These are phyloP conservation scores for Aspergillus udagawae DNA, from an alignment of 2,329 filamentous ascomycete species.

Conservation along the genomic window DNA sequence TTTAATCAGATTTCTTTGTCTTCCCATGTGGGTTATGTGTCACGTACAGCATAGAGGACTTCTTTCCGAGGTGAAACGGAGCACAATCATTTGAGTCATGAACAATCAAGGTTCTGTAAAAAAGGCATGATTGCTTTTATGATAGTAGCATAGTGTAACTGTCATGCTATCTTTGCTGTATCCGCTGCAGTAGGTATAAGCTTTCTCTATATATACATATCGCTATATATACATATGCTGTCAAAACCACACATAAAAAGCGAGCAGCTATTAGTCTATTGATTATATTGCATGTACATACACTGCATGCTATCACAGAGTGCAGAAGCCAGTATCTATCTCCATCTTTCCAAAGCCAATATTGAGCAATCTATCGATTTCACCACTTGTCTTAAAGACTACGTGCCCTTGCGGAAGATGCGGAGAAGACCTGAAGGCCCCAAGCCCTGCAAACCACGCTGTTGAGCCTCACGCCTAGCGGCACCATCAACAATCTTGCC, in stretches of 20 bases:
- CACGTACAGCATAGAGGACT: slow-evolving; percentile 25
- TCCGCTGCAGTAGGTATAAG: too few relatives aligned
- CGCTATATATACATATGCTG: background rate
- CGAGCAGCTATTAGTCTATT: background rate
- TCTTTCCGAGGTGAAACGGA: slow-evolving; percentile 16
- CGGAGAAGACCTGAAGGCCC: slow-evolving; percentile 7
- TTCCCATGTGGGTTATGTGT: slow-evolving; percentile 24
- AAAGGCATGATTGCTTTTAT: background rate
- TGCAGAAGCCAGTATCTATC: background rate
- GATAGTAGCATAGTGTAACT: too few relatives aligned
- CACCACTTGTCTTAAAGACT: background rate
- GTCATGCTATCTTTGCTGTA: too few relatives aligned
- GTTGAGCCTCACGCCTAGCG: slow-evolving; percentile 30
- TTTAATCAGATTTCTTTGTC: slow-evolving; percentile 15
- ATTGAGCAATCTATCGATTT: background rate
- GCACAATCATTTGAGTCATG: slow-evolving; percentile 7
- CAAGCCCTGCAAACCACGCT: slow-evolving; percentile 36
- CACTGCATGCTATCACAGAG: background rate
- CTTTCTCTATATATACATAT: background rate
- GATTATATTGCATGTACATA: background rate
- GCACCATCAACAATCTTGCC: slow-evolving; percentile 29
- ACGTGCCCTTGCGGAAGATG: slow-evolving; percentile 3
- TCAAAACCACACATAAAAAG: too few relatives aligned
- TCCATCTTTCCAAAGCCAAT: background rate
- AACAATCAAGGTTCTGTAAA: background rate